These are phyloP conservation scores for Naematelia aurantialba DNA, from an alignment of 768 basidiomycete genomes.

Conservation along the genomic window DNA sequence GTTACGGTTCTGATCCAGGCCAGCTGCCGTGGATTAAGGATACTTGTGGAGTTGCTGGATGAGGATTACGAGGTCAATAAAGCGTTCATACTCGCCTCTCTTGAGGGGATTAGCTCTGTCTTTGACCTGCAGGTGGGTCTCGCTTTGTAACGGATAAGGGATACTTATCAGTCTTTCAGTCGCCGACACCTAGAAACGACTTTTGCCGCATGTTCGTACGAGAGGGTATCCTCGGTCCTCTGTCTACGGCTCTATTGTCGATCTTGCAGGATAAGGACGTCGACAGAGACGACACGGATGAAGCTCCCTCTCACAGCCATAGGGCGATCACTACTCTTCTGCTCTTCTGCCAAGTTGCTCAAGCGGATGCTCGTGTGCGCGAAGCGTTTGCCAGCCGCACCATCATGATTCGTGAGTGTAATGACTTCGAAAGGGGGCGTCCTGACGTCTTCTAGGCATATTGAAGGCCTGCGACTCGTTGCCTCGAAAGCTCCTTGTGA, in stretches of 20 bases:
- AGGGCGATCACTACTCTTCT: constrained; percentile 86
- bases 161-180: constrained; percentile 54
- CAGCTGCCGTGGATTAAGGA: constrained; percentile 90
- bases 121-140: constrained; percentile 66
- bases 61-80: constrained; percentile 91
- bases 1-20: neutral
- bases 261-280: constrained; percentile 65
- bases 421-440: neutral
- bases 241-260: constrained; percentile 82
- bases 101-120: constrained; percentile 90
- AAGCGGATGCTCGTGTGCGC: constrained; percentile 86
- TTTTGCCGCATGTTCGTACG: constrained; percentile 98
- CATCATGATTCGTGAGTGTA: constrained; percentile 74
- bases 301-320: constrained; percentile 72
- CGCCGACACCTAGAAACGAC: constrained; percentile 94
- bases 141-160: neutral
- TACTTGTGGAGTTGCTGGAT: constrained; percentile 91
- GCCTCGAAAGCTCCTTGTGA: constrained; percentile 80
- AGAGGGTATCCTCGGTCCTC: constrained; percentile 87
- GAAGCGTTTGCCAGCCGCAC: constrained; percentile 87
- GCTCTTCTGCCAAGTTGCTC: constrained; percentile 94
- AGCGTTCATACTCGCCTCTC: constrained; percentile 83
- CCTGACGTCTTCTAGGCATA: constrained; percentile 58
- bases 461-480: constrained; percentile 81
- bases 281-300: constrained; percentile 64